Percentiles rank a stretch among this genome's conserved stretches.
phyloP scores from a whole-genome alignment of 805 yeast genomes.

The Myxozyma melibiosi region DNA sequence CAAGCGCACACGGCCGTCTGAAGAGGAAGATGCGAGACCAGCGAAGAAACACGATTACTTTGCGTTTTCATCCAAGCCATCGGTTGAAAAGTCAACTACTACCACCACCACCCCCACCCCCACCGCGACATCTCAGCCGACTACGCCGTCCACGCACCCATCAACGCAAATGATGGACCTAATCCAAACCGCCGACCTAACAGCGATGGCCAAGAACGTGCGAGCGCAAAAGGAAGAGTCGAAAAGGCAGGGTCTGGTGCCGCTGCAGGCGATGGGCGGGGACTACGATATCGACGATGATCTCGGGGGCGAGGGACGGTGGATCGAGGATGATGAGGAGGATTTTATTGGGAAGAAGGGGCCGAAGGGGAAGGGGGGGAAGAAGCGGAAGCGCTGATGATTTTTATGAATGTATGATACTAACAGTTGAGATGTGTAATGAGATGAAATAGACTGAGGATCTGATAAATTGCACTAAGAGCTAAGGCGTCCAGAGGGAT shows the following conservation, averaged over 20 bases:
- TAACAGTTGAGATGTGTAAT: neutral
- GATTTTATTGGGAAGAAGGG: slow-evolving; percentile 13
- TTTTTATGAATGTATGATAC: neutral
- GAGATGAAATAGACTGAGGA: too few species aligned
- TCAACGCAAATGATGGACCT: neutral
- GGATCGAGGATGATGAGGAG: slow-evolving; percentile 35
- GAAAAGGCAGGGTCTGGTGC: slow-evolving; percentile 17
- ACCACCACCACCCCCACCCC: neutral
- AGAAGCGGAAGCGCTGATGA: neutral
- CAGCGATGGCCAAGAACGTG: slow-evolving; percentile 7
- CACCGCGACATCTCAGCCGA: neutral
- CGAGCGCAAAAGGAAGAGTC: slow-evolving; percentile 13
- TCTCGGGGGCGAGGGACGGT: slow-evolving; percentile 34
- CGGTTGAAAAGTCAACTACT: neutral
- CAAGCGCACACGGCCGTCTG: too few species aligned
- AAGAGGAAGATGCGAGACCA: neutral
- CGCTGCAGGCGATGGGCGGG: slow-evolving; percentile 23
- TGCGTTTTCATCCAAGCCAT: too few species aligned
- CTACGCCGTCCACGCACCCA: too few species aligned
- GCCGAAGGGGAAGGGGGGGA: slow-evolving; percentile 3
- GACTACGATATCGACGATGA: slow-evolving; percentile 32
- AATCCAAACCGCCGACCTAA: slow-evolving; percentile 8
- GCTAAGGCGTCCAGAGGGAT: too few species aligned
- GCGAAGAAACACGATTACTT: neutral
- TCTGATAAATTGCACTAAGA: too few species aligned